Evolutionary conservation across 345 rosid species (phyloP), one percentile per base, ranked within the genome.

Genomic region (Arabis hirsuta): DNA sequence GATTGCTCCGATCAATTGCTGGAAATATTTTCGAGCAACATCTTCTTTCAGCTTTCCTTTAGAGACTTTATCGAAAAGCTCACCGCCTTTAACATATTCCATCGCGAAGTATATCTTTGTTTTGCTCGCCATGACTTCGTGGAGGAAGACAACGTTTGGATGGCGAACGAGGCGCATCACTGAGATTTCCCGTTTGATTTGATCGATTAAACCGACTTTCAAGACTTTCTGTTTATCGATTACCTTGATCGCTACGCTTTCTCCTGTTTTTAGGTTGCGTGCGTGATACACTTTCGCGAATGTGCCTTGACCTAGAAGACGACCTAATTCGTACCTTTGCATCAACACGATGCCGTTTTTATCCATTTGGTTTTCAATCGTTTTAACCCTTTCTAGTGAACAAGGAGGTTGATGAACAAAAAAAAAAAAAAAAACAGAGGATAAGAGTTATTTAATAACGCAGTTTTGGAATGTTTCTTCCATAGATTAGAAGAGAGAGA

Each of bases 41-140:
- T 84, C 91, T 75, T 92, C 98, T 74, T 81, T 92, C 12, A 92
- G 86, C 59, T 71, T 88, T 43, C 98, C 96, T 78, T 73, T 85
- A 13, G 86, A 82, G 13, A 92, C 88, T 79, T 76, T 86, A 74
- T 77, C 77, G 73, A 92, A 92, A 43, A 92, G 91, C 80, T 92
- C 98, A 0, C 96, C 96, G 1, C 96, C 95, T 75, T 47, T 83
- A 2, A 85, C 90, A 1, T 82, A 87, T 58, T 92, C 95, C 88
- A 92, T 90, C 10, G 75, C 90, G 13, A 90, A 92, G 55, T 92
- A 92, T 7, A 92, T 92, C 84, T 85, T 90, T 36, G 77, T 73
- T 79, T 80, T 87, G 88, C 91, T 88, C 0, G 98, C 98, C 95
- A 92, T 88, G 3, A 92, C 96, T 83, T 92, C 98, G 32, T 85